phyloP scores from a whole-genome alignment of 2,329 filamentous ascomycete genomes.

The Phialophora verrucosa region DNA sequence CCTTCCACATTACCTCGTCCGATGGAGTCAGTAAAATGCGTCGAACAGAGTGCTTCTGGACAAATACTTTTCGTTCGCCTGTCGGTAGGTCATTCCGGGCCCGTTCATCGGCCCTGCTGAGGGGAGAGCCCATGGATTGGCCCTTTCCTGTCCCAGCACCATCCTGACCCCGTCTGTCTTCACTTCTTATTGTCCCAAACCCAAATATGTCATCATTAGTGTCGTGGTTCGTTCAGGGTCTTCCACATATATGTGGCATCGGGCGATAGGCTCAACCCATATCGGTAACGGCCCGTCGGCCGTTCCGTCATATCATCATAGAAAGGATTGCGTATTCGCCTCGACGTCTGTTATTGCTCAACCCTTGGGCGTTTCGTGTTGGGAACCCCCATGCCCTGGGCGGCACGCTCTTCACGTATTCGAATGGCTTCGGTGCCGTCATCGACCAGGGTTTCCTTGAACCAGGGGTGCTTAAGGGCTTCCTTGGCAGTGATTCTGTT shows the following conservation, averaged over 20 bases:
- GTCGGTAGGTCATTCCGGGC: neutral
- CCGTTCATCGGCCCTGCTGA: neutral
- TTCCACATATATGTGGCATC: conserved; percentile 30
- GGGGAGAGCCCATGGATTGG: neutral
- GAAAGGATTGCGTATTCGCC: neutral
- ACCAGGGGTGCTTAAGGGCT: conserved; percentile 70
- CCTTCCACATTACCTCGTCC: neutral
- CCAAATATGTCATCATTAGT: conserved; percentile 7
- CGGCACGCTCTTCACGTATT: conserved; percentile 54
- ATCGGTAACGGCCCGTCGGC: neutral
- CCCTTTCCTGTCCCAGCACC: neutral
- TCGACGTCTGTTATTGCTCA: conserved; percentile 11
- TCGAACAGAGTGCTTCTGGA: neutral
- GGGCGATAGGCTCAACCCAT: conserved; percentile 1
- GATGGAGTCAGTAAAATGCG: neutral
- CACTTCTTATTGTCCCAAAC: conserved; percentile 8
- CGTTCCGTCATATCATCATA: neutral
- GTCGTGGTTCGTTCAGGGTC: conserved; percentile 4
- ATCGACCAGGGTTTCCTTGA: conserved; percentile 67
- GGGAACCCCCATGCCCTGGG: conserved; percentile 31
- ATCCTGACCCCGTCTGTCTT: neutral
- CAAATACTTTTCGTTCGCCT: neutral
- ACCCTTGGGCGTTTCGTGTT: conserved; percentile 36
- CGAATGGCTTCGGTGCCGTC: conserved; percentile 69
- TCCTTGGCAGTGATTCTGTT: conserved; percentile 68